phyloP scores from a whole-genome alignment of 2,329 filamentous ascomycete genomes.

The Scedosporium boydii region DNA sequence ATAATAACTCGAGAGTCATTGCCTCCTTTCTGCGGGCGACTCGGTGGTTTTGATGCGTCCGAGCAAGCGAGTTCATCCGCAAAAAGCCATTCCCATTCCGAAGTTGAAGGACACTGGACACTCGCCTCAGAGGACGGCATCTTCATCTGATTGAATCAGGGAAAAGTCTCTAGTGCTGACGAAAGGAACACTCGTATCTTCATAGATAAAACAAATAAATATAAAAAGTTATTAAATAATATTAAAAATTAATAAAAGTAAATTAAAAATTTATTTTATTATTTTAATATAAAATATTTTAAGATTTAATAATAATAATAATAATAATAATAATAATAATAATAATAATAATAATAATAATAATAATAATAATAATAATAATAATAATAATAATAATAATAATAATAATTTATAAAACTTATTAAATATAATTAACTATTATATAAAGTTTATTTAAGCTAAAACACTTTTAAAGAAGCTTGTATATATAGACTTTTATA shows the following conservation, averaged over 20 bases:
- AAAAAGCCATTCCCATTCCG: neutral
- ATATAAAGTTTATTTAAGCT: too few species aligned
- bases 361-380: too few species aligned
- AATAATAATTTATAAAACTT: too few species aligned
- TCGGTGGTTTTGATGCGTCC: neutral
- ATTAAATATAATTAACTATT: too few species aligned
- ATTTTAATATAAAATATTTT: neutral
- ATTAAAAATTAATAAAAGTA: neutral
- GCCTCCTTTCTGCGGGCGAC: neutral
- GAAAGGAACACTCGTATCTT: neutral
- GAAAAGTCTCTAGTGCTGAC: neutral
- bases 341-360: too few species aligned
- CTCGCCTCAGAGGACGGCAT: neutral
- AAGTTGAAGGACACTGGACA: neutral
- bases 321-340: too few species aligned
- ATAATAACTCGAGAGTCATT: slow-evolving; percentile 44
- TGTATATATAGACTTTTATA: too few species aligned
- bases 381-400: too few species aligned
- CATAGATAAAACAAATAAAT: neutral
- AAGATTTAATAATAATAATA: too few species aligned
- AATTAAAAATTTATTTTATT: neutral
- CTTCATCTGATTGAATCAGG: neutral
- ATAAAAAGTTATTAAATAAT: neutral
- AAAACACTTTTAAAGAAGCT: too few species aligned
- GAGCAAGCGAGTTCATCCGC: neutral